Percentiles rank a stretch among this genome's conserved stretches.
Conservation (phyloP, 2,329 filamentous ascomycete genomes). For the Diplodia mutila region DNA sequence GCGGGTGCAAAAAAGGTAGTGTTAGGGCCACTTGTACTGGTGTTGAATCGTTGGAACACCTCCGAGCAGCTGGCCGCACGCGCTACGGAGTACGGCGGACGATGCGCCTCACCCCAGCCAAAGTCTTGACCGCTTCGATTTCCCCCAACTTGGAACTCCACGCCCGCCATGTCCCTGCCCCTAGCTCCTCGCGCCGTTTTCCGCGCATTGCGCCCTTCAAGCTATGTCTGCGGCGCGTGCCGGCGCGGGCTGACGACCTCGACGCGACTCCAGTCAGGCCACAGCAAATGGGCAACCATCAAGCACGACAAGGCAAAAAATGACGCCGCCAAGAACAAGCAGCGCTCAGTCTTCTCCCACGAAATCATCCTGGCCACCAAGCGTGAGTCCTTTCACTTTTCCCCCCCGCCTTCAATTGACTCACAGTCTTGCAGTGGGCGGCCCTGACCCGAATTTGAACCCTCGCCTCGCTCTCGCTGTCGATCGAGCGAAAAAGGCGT, state of each 20-base stretch:
- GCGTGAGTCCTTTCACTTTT: constrained; percentile 52
- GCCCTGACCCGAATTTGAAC: constrained; percentile 74
- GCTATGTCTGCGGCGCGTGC: constrained; percentile 19
- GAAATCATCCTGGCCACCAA: constrained; percentile 76
- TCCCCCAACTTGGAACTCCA: neutral
- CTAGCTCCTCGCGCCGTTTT: constrained; percentile 1
- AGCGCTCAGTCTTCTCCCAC: constrained; percentile 69
- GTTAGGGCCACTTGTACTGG: constrained; percentile 4
- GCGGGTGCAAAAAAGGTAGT: neutral
- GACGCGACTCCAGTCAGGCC: constrained; percentile 59
- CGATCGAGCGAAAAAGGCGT: constrained; percentile 78
- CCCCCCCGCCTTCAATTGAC: neutral
- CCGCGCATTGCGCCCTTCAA: neutral
- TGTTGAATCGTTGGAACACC: constrained; percentile 17
- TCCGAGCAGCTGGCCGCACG: constrained; percentile 21
- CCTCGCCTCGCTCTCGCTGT: constrained; percentile 75
- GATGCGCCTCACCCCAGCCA: constrained; percentile 3
- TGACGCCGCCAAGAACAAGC: constrained; percentile 76
- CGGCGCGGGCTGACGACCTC: constrained; percentile 46
- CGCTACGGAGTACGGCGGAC: constrained; percentile 22
- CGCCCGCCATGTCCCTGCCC: constrained; percentile 1
- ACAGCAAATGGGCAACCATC: constrained; percentile 96
- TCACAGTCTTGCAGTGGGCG: constrained; percentile 62
- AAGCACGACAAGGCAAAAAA: constrained; percentile 90
- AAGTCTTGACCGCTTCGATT: neutral